Conservation (phyloP, 2,329 filamentous ascomycete species). For the Colletotrichum tropicicola region DNA sequence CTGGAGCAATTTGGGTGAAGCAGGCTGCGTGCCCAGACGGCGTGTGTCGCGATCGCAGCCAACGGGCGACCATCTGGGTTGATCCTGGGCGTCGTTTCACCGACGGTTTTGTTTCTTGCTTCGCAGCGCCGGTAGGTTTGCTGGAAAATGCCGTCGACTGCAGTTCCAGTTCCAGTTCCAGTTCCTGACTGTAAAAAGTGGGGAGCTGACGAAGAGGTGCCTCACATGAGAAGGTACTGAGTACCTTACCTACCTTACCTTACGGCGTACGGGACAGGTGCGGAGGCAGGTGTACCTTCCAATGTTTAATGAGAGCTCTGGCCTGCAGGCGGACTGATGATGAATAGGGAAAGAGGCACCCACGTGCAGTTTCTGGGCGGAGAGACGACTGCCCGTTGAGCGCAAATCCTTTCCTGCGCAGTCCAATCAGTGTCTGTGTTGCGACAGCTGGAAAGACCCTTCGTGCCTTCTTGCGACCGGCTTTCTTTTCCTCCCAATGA, state of each 20-base stretch:
- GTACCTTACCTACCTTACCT: not conserved
- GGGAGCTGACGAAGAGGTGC: conserved; percentile 13
- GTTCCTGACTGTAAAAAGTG: conserved; percentile 6
- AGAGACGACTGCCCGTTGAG: not conserved
- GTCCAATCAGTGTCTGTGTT: not conserved
- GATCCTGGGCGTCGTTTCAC: conserved; percentile 13
- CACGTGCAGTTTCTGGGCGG: not conserved
- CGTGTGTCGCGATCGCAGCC: too few species aligned
- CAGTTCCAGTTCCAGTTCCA: not conserved
- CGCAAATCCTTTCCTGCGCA: not conserved
- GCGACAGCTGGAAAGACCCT: not conserved
- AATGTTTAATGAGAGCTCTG: too few species aligned
- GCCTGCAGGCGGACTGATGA: too few species aligned
- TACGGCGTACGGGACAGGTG: too few species aligned
- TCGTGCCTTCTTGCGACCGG: not conserved
- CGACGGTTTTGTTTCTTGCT: conserved; percentile 17
- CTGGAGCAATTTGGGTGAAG: not conserved
- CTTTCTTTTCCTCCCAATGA: conserved; percentile 18
- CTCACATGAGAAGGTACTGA: not conserved
- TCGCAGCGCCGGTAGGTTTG: too few species aligned
- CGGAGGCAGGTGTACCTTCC: not conserved
- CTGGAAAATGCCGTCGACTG: not conserved
- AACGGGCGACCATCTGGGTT: conserved; percentile 4
- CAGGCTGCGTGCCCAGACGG: not conserved
- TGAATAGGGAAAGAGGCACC: not conserved